phyloP scores from a whole-genome alignment of 2,329 filamentous ascomycete genomes.

The Rutstroemia sp. region DNA sequence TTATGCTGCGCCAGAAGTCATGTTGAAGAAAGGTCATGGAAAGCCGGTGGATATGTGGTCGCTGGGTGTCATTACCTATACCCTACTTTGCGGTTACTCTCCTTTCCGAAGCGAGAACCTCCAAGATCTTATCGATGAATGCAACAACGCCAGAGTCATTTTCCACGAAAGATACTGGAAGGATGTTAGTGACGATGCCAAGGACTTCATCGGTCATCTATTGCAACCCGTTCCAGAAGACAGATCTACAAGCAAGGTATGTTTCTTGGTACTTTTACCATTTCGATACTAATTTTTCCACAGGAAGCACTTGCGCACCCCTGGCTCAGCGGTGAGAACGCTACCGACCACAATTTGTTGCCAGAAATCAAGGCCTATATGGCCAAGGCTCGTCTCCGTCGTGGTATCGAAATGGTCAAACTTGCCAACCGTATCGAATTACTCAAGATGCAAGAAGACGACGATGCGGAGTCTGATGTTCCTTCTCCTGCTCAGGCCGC shows the following conservation, averaged over 20 bases:
- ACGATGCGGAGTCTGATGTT: conserved; percentile 63
- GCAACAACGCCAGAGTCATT: conserved; percentile 71
- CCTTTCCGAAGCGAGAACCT: conserved; percentile 95
- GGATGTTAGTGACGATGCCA: conserved; percentile 90
- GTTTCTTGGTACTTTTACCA: not conserved
- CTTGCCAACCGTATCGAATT: conserved; percentile 91
- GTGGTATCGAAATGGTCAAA: conserved; percentile 94
- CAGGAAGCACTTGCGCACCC: conserved; percentile 72
- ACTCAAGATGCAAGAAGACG: conserved; percentile 89
- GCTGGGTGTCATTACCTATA: conserved; percentile 97
- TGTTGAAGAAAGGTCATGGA: conserved; percentile 95
- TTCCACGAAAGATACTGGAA: conserved; percentile 99
- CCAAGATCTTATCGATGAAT: conserved; percentile 89
- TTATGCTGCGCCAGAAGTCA: conserved; percentile 95
- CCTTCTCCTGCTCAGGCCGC: conserved; percentile 50
- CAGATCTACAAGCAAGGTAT: conserved; percentile 70
- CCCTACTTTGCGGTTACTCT: conserved; percentile 93
- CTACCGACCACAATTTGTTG: conserved; percentile 92
- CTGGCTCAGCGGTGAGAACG: conserved; percentile 88
- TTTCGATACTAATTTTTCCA: conserved; percentile 13
- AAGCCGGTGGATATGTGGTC: conserved; percentile 99
- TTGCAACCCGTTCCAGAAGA: conserved; percentile 72
- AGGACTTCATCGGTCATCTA: conserved; percentile 81
- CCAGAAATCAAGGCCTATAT: conserved; percentile 95
- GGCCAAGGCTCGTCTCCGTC: conserved; percentile 80